These are phyloP conservation scores for Plasmodium vivax DNA, from an alignment of 169 alveolate genomes.

Conservation along the genomic window DNA sequence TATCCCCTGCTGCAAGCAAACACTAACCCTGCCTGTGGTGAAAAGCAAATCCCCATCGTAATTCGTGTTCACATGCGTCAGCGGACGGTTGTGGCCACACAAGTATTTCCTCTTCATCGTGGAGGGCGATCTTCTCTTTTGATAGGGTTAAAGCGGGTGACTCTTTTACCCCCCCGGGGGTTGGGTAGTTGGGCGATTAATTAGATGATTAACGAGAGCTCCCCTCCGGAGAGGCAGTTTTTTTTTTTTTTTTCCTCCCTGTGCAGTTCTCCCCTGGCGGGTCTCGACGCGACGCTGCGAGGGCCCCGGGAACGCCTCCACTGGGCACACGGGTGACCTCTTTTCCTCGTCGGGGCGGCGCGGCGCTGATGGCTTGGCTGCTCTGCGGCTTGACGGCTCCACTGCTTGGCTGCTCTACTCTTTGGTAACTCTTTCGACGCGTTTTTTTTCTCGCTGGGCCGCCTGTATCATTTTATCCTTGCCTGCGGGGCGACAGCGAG, in stretches of 20 bases:
- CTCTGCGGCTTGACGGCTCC: not conserved
- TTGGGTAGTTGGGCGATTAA: too few species aligned
- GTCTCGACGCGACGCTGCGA: not conserved
- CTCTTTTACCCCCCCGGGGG: not conserved
- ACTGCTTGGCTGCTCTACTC: not conserved
- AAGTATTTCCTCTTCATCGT: constrained; percentile 88
- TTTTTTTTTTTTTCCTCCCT: not conserved
- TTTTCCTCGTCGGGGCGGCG: too few species aligned
- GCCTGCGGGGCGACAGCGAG: not conserved
- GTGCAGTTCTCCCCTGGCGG: not conserved
- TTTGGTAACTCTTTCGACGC: not conserved
- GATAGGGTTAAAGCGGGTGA: not conserved
- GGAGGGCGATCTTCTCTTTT: not conserved
- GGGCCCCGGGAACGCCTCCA: too few species aligned
- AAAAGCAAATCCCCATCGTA: constrained; percentile 91
- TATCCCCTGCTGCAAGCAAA: too few species aligned
- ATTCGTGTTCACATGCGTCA: constrained; percentile 90
- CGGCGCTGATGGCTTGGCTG: not conserved
- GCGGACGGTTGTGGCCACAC: constrained; percentile 92
- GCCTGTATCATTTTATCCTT: not conserved
- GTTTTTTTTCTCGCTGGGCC: not conserved
- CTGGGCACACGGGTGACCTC: too few species aligned
- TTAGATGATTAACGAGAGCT: not conserved
- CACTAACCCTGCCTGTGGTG: constrained; percentile 91
- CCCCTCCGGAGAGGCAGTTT: not conserved